Evolutionary conservation across 176 grass and related monocot species (phyloP).

Genomic region (Carex kokanica): DNA sequence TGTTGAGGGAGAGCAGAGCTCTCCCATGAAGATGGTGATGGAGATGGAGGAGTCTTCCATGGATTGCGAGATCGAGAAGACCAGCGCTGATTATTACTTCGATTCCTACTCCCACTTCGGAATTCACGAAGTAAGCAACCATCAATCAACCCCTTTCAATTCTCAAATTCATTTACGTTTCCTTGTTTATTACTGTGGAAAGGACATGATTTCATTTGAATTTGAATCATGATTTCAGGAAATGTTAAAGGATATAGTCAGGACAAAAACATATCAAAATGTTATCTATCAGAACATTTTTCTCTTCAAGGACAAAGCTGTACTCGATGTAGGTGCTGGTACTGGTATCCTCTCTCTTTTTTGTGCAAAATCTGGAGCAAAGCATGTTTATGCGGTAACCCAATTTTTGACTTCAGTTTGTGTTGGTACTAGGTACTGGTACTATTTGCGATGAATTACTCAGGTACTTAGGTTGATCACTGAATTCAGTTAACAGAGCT

Average conservation of each 20-base stretch:
- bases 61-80: slow-evolving; percentile 54
- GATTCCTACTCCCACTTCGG: slow-evolving; percentile 99
- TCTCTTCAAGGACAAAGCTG: slow-evolving; percentile 92
- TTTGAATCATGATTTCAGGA: slow-evolving; percentile 48
- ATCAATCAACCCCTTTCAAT: background rate
- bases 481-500: too few species aligned
- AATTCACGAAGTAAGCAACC: slow-evolving; percentile 90
- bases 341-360: slow-evolving; percentile 96
- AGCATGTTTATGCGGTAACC: slow-evolving; percentile 95
- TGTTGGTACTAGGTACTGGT: too few species aligned
- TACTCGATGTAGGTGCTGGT: slow-evolving; percentile 92
- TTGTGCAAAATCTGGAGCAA: slow-evolving; percentile 93
- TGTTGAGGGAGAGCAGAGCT: too few species aligned
- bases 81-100: slow-evolving; percentile 99
- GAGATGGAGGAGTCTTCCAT: too few species aligned
- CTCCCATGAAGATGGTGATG: too few species aligned
- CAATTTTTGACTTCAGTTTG: too few species aligned
- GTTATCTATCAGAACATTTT: slow-evolving; percentile 81
- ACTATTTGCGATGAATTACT: too few species aligned
- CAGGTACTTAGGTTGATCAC: too few species aligned
- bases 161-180: background rate
- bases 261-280: slow-evolving; percentile 89
- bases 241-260: slow-evolving; percentile 93
- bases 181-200: background rate
- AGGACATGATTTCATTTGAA: background rate